Evolutionary conservation across 805 yeast species (phyloP), one percentile per base, ranked within the genome.

Genomic region (Peterozyma xylosa): DNA sequence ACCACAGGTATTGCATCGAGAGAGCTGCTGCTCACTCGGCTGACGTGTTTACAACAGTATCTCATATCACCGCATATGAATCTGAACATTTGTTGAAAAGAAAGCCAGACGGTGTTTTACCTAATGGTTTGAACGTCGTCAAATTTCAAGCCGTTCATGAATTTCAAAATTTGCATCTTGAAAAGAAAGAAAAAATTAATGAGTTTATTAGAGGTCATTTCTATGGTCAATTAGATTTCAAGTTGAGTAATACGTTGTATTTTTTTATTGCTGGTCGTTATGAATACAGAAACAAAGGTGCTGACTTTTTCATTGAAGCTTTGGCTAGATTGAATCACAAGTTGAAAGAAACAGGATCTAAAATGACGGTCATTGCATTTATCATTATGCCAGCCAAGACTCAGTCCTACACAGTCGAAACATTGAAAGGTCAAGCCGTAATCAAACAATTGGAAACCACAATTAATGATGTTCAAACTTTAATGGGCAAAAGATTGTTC

Each of bases 341-440:
- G 48, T 76, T 91, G 58, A 88, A 93, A 67, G 81, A 78, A 45
- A 64, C 78, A 5, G 87, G 87, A 36, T 85, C 96, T 5, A 86
- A 84, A 54, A 85, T 82, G 73, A 91, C 98, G 0, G 93, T 91
- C 16, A 97, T 91, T 37, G 98, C 98, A 10, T 91, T 91, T 59
- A 88, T 91, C 57, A 91, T 91, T 64, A 93, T 93, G 98, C 99
- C 99, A 2, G 98, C 97, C 14, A 79, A 82, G 42, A 90, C 95
- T 45, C 82, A 86, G 55, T 90, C 97, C 0, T 91, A 88, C 64
- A 93, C 98, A 2, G 95, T 89, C 30, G 98, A 91, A 61, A 93
- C 98, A 5, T 74, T 91, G 54, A 86, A 84, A 67, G 96, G 96
- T 38, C 99, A 93, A 66, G 97, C 98, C 1, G 97, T 90, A 38